Conservation (phyloP, 176 grass and related monocot genomes). For the Puccinellia tenuiflora region DNA sequence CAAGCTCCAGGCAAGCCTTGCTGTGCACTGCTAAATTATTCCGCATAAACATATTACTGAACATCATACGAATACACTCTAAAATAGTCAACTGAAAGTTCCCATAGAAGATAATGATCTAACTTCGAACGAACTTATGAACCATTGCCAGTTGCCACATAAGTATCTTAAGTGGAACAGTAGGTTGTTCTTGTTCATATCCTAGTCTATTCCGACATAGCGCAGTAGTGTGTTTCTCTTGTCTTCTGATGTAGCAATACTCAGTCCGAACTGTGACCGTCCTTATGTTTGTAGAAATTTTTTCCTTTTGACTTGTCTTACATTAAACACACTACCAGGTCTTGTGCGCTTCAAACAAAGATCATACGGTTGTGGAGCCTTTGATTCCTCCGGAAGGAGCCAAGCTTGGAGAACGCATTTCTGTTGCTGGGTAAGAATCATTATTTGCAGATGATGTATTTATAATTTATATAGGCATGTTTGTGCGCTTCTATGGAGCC, state of each 20-base stretch:
- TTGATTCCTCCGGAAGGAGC: constrained; percentile 90
- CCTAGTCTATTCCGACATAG: background rate
- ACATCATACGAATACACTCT: background rate
- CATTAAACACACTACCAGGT: constrained; percentile 33
- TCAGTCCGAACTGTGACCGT: background rate
- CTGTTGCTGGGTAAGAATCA: constrained; percentile 74
- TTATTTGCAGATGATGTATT: background rate
- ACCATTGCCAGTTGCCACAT: background rate
- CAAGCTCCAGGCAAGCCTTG: background rate
- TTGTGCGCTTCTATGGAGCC: background rate
- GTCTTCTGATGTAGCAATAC: background rate
- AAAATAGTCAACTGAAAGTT: background rate
- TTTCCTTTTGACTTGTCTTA: constrained; percentile 3
- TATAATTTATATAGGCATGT: background rate
- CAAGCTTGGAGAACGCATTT: constrained; percentile 78
- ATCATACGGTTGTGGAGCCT: constrained; percentile 89
- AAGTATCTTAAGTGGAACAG: background rate
- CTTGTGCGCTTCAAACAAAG: constrained; percentile 82
- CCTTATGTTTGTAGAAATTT: background rate
- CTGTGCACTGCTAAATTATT: background rate
- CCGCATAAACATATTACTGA: background rate
- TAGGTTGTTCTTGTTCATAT: background rate
- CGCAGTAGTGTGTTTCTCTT: background rate
- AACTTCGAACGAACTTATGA: background rate
- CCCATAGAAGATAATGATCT: background rate